phyloP scores from a whole-genome alignment of 345 rosid genomes.

The Brassica cretica region DNA sequence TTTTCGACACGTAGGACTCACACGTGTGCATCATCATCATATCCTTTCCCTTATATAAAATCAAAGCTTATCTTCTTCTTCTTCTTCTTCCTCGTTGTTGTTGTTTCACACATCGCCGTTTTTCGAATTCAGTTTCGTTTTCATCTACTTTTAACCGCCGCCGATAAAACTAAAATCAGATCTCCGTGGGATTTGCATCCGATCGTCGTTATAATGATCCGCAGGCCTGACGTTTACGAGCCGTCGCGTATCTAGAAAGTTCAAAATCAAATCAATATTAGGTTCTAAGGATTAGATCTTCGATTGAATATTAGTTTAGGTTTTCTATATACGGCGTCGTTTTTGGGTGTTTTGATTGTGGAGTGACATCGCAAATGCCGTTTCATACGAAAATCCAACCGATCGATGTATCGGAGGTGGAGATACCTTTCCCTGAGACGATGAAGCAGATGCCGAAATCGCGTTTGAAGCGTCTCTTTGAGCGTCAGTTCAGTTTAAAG shows the following conservation, averaged over 20 bases:
- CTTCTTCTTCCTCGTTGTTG: background rate
- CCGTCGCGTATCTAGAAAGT: slow-evolving; percentile 47
- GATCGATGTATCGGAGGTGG: slow-evolving; percentile 48
- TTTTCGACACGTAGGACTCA: slow-evolving; percentile 29
- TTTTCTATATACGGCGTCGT: background rate
- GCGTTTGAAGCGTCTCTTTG: slow-evolving; percentile 78
- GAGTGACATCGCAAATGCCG: slow-evolving; percentile 37
- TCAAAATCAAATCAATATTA: slow-evolving; percentile 38
- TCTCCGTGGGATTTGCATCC: slow-evolving; percentile 14
- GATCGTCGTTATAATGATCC: slow-evolving; percentile 17
- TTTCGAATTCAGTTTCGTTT: slow-evolving; percentile 2
- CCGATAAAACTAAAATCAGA: slow-evolving; percentile 1
- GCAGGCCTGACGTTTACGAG: slow-evolving; percentile 34
- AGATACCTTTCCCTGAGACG: slow-evolving; percentile 43
- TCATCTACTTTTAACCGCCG: background rate
- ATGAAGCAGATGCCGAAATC: slow-evolving; percentile 69
- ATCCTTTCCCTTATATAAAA: slow-evolving; percentile 18
- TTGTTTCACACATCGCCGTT: slow-evolving; percentile 10
- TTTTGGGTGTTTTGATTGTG: background rate
- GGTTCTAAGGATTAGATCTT: background rate
- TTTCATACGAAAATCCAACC: slow-evolving; percentile 82
- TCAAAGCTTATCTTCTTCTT: slow-evolving; percentile 5
- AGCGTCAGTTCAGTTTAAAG: slow-evolving; percentile 43
- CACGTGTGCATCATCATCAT: slow-evolving; percentile 35
- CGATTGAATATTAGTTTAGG: background rate